These are phyloP conservation scores for Ustilago crameri DNA, from an alignment of 1,284 basidiomycete genomes.

Conservation along the genomic window DNA sequence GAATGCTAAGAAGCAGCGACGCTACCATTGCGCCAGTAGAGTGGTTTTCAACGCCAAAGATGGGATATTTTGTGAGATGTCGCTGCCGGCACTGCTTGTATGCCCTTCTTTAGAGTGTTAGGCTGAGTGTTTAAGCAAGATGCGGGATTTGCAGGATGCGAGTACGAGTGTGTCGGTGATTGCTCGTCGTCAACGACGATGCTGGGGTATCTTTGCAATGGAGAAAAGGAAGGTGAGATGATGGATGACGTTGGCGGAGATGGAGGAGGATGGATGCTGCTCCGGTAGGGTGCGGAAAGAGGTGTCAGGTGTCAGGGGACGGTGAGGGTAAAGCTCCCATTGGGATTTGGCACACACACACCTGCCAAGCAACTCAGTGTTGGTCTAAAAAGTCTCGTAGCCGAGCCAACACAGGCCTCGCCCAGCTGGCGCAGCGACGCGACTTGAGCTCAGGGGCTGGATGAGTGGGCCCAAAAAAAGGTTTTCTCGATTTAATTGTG, in stretches of 20 bases:
- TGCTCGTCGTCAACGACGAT: not conserved
- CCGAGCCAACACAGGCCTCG: slow-evolving; percentile 2
- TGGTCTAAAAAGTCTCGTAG: slow-evolving; percentile 12
- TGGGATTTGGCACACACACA: too few relatives aligned
- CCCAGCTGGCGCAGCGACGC: slow-evolving; percentile 3
- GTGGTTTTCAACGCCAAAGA: too few relatives aligned
- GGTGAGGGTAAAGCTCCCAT: slow-evolving; percentile 2
- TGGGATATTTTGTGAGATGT: too few relatives aligned
- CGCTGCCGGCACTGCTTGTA: too few relatives aligned
- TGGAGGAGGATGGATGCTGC: not conserved
- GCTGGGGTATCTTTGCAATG: slow-evolving; percentile 1
- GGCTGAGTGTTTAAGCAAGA: too few relatives aligned
- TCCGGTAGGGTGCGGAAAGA: not conserved
- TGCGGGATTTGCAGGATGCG: not conserved
- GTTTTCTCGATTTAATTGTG: too few relatives aligned
- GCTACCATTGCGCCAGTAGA: too few relatives aligned
- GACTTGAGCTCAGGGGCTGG: not conserved
- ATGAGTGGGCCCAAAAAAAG: too few relatives aligned
- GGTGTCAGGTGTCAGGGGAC: slow-evolving; percentile 1
- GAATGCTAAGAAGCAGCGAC: too few relatives aligned
- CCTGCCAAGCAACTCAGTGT: not conserved
- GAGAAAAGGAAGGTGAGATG: not conserved
- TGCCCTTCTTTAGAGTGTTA: too few relatives aligned
- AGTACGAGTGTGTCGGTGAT: not conserved
- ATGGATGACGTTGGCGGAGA: not conserved